phyloP scores from a whole-genome alignment of 148 eudicot genomes.

The Nyssa sinensis region DNA sequence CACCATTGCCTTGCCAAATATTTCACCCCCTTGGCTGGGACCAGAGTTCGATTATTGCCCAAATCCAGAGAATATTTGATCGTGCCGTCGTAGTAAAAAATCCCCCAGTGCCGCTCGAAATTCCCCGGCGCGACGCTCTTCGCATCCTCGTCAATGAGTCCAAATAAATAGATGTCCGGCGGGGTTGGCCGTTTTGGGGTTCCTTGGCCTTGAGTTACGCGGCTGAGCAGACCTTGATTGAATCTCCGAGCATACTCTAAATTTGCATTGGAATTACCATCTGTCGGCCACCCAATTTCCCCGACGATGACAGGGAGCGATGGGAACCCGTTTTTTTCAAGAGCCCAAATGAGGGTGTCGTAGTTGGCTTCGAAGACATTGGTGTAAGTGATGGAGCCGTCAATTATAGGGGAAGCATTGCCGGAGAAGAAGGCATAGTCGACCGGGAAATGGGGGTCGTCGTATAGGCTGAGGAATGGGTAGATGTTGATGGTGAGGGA shows the following conservation, averaged over 20 bases:
- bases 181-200: conserved; percentile 74
- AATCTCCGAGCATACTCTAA: conserved; percentile 54
- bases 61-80: conserved; percentile 59
- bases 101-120: conserved; percentile 95
- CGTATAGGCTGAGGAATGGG: conserved; percentile 86
- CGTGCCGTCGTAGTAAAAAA: conserved; percentile 71
- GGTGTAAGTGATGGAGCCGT: conserved; percentile 63
- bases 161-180: conserved; percentile 71
- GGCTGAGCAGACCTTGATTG: conserved; percentile 66
- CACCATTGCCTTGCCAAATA: conserved; percentile 79
- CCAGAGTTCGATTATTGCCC: conserved; percentile 36
- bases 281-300: conserved; percentile 97
- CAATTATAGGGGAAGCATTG: conserved; percentile 52
- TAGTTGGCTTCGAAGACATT: conserved; percentile 92
- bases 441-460: conserved; percentile 80
- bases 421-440: conserved; percentile 90
- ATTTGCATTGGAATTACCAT: conserved; percentile 66
- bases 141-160: conserved; percentile 73
- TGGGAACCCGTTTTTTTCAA: conserved; percentile 67
- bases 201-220: conserved; percentile 61
- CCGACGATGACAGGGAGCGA: conserved; percentile 72
- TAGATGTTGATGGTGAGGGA: conserved; percentile 80
- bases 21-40: conserved; percentile 66
- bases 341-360: conserved; percentile 78
- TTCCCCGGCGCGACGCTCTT: conserved; percentile 86